A percentile compares a stretch with the other conserved stretches of the same genome.
These are phyloP conservation scores for Aschersonia sp. DNA, from an alignment of 2,329 filamentous ascomycete genomes.

Conservation along the genomic window DNA sequence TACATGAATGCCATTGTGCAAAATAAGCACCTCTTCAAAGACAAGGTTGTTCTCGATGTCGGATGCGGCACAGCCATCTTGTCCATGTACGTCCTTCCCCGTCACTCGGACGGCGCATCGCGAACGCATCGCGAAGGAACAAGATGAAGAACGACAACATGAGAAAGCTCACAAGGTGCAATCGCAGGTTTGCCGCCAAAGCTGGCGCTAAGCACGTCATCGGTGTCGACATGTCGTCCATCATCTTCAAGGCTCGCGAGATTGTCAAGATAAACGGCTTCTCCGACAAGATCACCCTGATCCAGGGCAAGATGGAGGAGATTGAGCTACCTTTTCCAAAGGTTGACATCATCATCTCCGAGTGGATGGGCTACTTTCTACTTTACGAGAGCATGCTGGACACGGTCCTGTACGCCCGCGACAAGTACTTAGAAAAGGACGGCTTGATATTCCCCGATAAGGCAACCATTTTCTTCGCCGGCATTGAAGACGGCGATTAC, in stretches of 20 bases:
- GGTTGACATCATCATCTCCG: slow-evolving; percentile 98
- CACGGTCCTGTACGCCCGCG: slow-evolving; percentile 90
- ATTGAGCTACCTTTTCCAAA: slow-evolving; percentile 84
- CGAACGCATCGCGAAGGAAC: neutral
- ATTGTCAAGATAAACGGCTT: slow-evolving; percentile 89
- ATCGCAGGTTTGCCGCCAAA: slow-evolving; percentile 81
- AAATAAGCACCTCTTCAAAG: slow-evolving; percentile 86
- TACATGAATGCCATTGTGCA: slow-evolving; percentile 97
- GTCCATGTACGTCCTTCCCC: slow-evolving; percentile 61
- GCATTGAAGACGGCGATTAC: slow-evolving; percentile 97
- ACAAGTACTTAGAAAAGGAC: slow-evolving; percentile 74
- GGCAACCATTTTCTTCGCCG: slow-evolving; percentile 91
- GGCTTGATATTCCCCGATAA: slow-evolving; percentile 98
- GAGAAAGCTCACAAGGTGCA: neutral
- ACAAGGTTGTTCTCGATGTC: slow-evolving; percentile 79
- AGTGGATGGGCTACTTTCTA: slow-evolving; percentile 99
- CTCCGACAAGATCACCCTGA: slow-evolving; percentile 87
- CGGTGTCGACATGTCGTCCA: slow-evolving; percentile 98
- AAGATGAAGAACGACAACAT: neutral
- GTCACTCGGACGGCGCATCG: neutral
- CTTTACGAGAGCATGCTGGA: slow-evolving; percentile 99
- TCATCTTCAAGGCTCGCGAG: slow-evolving; percentile 95
- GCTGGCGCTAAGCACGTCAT: slow-evolving; percentile 97
- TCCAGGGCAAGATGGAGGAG: slow-evolving; percentile 99
- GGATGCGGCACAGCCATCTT: slow-evolving; percentile 96